Evolutionary conservation across 352 stramenopile genomes (phyloP).

Genomic region (Globisporangium megalacanthum): DNA sequence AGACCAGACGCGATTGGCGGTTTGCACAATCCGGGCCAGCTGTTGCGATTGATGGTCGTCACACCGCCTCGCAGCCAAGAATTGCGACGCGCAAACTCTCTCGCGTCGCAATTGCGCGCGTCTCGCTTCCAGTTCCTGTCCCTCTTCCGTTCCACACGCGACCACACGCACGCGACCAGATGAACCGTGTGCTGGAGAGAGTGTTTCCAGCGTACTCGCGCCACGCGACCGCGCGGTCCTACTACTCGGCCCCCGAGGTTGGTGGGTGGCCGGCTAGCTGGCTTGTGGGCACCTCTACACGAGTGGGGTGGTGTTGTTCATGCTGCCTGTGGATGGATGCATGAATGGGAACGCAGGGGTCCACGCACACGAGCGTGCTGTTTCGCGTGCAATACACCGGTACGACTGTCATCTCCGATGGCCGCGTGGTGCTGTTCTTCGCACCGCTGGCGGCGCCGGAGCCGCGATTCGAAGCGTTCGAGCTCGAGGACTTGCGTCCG

Average conservation of each 20-base stretch:
- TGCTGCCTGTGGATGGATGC: neutral
- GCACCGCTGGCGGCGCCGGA: slow-evolving; percentile 28
- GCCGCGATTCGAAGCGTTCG: slow-evolving; percentile 52
- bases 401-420: slow-evolving; percentile 24
- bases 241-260: slow-evolving; percentile 57
- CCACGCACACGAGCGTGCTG: slow-evolving; percentile 34
- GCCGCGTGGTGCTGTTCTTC: slow-evolving; percentile 64
- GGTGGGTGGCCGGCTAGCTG: neutral
- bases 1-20: too few relatives aligned
- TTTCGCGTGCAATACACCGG: slow-evolving; percentile 50
- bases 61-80: too few relatives aligned
- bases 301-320: neutral
- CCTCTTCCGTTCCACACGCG: neutral
- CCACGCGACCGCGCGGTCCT: slow-evolving; percentile 28
- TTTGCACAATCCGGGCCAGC: too few relatives aligned
- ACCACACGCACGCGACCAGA: slow-evolving; percentile 7
- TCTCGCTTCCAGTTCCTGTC: neutral
- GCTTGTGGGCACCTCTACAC: neutral
- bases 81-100: too few relatives aligned
- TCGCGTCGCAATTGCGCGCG: neutral
- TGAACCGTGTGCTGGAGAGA: slow-evolving; percentile 70
- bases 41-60: too few relatives aligned
- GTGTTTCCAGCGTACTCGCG: slow-evolving; percentile 57
- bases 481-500: slow-evolving; percentile 46
- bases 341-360: slow-evolving; percentile 24